These are phyloP conservation scores for Naganishia randhawae DNA, from an alignment of 768 basidiomycete species.

Conservation along the genomic window DNA sequence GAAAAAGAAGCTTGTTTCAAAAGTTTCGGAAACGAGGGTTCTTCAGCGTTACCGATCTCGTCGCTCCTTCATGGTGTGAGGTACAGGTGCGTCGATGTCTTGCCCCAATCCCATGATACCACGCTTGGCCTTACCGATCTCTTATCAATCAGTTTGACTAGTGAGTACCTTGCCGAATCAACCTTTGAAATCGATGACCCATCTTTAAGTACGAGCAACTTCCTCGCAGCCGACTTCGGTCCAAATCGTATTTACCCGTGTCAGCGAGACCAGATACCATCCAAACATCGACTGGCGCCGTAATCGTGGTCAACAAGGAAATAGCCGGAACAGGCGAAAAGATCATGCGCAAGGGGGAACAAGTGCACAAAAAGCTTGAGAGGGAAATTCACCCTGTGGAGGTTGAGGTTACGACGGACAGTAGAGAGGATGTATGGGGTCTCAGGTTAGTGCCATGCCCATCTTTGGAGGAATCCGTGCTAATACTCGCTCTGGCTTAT, in stretches of 20 bases:
- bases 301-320: constrained; percentile 45
- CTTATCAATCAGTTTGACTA: constrained; percentile 42
- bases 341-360: constrained; percentile 49
- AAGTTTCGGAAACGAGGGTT: constrained; percentile 45
- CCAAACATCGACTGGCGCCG: constrained; percentile 42
- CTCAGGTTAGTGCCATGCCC: constrained; percentile 58
- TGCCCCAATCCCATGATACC: no score
- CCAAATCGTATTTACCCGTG: constrained; percentile 43
- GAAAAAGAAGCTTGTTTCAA: constrained; percentile 24
- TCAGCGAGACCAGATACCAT: constrained; percentile 44
- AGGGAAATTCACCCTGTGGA: constrained; percentile 64
- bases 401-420: constrained; percentile 56
- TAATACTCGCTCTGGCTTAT: constrained; percentile 18
- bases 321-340: constrained; percentile 48
- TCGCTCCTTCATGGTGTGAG: constrained; percentile 52
- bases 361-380: constrained; percentile 73
- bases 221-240: constrained; percentile 41
- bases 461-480: neutral
- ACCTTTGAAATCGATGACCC: neutral
- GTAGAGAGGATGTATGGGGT: constrained; percentile 71
- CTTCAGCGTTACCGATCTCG: constrained; percentile 52
- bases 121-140: constrained; percentile 20
- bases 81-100: constrained; percentile 34
- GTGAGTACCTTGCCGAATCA: constrained; percentile 31
- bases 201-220: neutral